phyloP scores from a whole-genome alignment of 2,329 filamentous ascomycete species.

The Sclerotinia sclerotiorum region DNA sequence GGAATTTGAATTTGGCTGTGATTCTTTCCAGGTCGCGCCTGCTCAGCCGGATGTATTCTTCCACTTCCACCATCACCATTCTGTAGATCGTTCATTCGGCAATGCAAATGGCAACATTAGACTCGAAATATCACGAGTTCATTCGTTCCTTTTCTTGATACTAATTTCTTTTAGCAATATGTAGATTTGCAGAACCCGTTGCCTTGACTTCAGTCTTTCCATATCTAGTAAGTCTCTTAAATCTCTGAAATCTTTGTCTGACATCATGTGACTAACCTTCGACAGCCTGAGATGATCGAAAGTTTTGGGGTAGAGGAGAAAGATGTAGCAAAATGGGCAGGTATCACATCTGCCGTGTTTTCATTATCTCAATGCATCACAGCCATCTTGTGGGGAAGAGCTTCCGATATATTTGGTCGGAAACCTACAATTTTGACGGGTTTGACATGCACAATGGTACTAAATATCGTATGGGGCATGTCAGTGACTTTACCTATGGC shows the following conservation, averaged over 20 bases:
- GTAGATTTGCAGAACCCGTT: conserved; percentile 74
- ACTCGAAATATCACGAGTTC: background rate
- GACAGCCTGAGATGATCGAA: conserved; percentile 78
- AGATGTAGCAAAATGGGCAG: conserved; percentile 78
- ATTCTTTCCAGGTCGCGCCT: background rate
- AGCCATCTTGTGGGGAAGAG: conserved; percentile 72
- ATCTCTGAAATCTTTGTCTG: background rate
- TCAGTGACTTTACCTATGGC: conserved; percentile 78
- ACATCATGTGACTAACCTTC: conserved; percentile 36
- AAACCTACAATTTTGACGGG: conserved; percentile 79
- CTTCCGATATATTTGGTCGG: conserved; percentile 76
- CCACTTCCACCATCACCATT: background rate
- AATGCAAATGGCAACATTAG: no score
- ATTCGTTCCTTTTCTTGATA: background rate
- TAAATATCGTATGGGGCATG: conserved; percentile 80
- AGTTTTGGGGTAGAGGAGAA: conserved; percentile 71
- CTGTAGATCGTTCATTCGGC: background rate
- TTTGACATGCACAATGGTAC: conserved; percentile 75
- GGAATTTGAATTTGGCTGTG: background rate
- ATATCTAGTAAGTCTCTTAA: conserved; percentile 45
- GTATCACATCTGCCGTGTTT: conserved; percentile 69
- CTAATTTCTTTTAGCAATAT: conserved; percentile 57
- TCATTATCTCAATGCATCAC: conserved; percentile 70
- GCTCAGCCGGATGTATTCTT: background rate
- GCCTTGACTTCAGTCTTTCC: conserved; percentile 55